Base-by-base conservation (phyloP, 257 asterid species). In the Lantana camara region DNA sequence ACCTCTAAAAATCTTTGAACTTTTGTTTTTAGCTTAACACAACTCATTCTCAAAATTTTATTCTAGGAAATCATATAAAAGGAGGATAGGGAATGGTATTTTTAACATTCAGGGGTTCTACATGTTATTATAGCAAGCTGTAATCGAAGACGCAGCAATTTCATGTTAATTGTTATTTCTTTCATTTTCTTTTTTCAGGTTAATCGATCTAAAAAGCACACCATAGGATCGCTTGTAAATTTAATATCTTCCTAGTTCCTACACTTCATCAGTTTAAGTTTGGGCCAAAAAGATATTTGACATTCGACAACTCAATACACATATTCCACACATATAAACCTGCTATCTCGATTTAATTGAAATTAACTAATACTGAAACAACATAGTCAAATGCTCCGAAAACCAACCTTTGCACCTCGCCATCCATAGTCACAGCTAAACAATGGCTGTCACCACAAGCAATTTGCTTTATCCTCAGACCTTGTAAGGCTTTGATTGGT, bases 381-480 rank as follows among this genome's bases (percentile, higher is more conserved):
- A 61, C 32, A 57, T 29, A 32, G 15, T 29, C 15, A 24, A 55
- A 55, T 19, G 51, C 24, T 32, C 45, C 14, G 38, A 37, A 14
- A 35, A 69, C 83, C 63, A 64, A 94, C 99, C 99, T 94, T 62
- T 73, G 95, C 70, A 90, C 95, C 83, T 90, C 92, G 64, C 99
- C 99, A 53, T 84, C 95, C 99, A 90, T 83, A 57, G 99, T 94
- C 61, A 94, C 97, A 38, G 97, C 99, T 79, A 94, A 78, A 80
- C 99, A 94, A 76, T 94, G 99, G 84, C 99, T 90, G 74, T 94
- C 99, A 3, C 99, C 99, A 60, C 99, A 94, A 37, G 97, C 97
- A 77, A 94, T 90, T 73, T 94, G 97, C 83, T 83, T 88, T 57
- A 94, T 90, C 71, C 37, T 76, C 55, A 90, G 73, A 62, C 95